Base-by-base conservation (phyloP, 345 rosid species). In the Lenwebbia sp. region DNA sequence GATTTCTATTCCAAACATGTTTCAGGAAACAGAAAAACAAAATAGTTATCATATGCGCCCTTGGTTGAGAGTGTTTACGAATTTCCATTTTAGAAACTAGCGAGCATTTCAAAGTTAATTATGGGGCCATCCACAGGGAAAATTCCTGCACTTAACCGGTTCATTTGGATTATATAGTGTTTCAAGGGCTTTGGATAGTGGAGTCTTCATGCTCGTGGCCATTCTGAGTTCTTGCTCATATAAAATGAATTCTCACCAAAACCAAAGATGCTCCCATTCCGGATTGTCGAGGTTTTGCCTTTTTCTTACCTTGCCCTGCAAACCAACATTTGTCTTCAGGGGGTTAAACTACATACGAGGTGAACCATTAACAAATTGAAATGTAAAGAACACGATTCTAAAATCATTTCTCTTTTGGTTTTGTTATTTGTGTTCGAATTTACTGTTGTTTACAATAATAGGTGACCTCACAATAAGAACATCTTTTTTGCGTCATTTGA, bases 191-290 rank as follows among this genome's bases (percentile, higher is more conserved):
- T 10, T 33, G 40, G 22, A 70, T 9, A 40, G 47, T 19, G 47
- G 23, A 19, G 26, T 10, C 47, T 37, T 70, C 78, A 37, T 25
- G 10, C 78, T 70, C 7, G 60, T 50, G 28, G 26, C 44, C 41
- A 21, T 30, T 30, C 22, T 30, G 14, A 83, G 55, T 21, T 41
- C 47, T n/a, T 51, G 54, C n/a, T 54, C 49, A 37, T 23, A 9
- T 28, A 40, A 33, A 23, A 54, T 33, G 41, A 22, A 83, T n/a
- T 52, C 70, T 41, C 62, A 78, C 62, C 47, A n/a, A 85, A 85
- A 57, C 28, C 84, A 81, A 85, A 47, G 87, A 25, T 17, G 70
- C 41, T 28, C 84, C 84, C 87, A 81, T 85, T 65, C 65, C 87
- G 82, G 40, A 55, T 25, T 85, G 75, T 81, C 84, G 56, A 60